These are phyloP conservation scores for Alternaria brassicae DNA, from an alignment of 2,329 filamentous ascomycete genomes.

Conservation along the genomic window DNA sequence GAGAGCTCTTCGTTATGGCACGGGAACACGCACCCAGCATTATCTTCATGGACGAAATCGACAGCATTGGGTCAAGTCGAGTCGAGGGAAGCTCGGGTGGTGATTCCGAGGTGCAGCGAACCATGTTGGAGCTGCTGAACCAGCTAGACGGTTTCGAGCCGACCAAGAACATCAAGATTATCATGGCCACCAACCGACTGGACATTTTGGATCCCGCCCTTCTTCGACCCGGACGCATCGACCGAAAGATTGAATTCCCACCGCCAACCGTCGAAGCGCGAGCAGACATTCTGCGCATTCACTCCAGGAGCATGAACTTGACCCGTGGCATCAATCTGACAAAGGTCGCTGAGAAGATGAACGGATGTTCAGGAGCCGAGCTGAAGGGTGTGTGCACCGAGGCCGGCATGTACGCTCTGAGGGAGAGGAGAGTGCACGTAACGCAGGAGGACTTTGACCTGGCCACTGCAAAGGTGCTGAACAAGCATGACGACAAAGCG, in stretches of 20 bases:
- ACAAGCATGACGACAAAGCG: slow-evolving; percentile 99
- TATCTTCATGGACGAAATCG: slow-evolving; percentile 99
- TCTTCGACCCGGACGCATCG: slow-evolving; percentile 93
- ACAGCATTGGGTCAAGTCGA: slow-evolving; percentile 96
- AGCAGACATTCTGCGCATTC: slow-evolving; percentile 96
- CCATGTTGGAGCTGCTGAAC: slow-evolving; percentile 97
- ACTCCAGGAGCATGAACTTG: slow-evolving; percentile 97
- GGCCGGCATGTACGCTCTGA: slow-evolving; percentile 96
- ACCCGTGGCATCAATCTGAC: slow-evolving; percentile 96
- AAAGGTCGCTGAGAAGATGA: slow-evolving; percentile 99
- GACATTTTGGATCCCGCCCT: slow-evolving; percentile 97
- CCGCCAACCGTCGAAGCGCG: slow-evolving; percentile 94
- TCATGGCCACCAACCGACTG: slow-evolving; percentile 98
- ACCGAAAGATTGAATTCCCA: slow-evolving; percentile 98
- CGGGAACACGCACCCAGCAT: slow-evolving; percentile 97
- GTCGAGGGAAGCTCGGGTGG: slow-evolving; percentile 95
- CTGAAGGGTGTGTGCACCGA: slow-evolving; percentile 99
- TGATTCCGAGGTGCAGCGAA: slow-evolving; percentile 97
- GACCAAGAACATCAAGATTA: slow-evolving; percentile 99
- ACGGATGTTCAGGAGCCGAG: slow-evolving; percentile 96
- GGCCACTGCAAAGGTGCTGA: slow-evolving; percentile 97
- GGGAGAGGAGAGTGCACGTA: slow-evolving; percentile 94
- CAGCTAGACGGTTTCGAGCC: slow-evolving; percentile 98
- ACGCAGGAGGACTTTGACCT: slow-evolving; percentile 99
- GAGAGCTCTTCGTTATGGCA: slow-evolving; percentile 98